Conservation (phyloP, 306 rosid species). For the Comarum palustre region DNA sequence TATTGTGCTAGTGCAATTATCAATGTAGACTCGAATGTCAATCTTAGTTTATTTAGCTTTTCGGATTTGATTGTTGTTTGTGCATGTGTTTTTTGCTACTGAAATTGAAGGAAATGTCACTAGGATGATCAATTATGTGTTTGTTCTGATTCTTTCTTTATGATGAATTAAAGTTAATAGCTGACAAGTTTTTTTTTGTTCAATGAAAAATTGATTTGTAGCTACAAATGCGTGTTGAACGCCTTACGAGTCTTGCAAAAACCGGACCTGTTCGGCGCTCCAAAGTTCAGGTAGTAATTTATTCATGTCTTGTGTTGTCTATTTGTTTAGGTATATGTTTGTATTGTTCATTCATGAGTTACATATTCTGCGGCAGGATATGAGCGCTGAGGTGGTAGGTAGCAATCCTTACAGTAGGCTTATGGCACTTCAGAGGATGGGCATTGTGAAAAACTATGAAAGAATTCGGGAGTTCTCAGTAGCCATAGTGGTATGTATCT, state of each 20-base stretch:
- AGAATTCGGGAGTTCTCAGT: constrained; percentile 89
- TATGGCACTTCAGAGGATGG: constrained; percentile 99
- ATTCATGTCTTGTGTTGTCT: neutral
- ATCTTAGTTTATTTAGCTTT: neutral
- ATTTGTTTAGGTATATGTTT: constrained; percentile 10
- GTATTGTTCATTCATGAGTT: constrained; percentile 5
- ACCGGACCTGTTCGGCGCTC: constrained; percentile 55
- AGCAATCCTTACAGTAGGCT: constrained; percentile 98
- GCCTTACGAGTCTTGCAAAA: constrained; percentile 50
- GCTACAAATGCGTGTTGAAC: constrained; percentile 64
- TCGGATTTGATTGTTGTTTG: neutral
- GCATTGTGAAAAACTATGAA: constrained; percentile 88
- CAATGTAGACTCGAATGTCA: neutral
- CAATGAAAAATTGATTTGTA: constrained; percentile 26
- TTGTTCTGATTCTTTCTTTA: neutral
- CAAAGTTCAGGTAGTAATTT: constrained; percentile 81
- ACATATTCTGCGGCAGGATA: constrained; percentile 57
- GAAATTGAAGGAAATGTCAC: neutral
- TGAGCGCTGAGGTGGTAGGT: constrained; percentile 94
- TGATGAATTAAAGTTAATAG: neutral
- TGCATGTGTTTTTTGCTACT: neutral
- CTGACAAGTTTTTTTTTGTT: neutral
- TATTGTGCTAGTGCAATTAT: neutral
- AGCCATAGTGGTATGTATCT: constrained; percentile 87
- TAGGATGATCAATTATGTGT: neutral